These are phyloP conservation scores for Clarireedia sp. DNA, from an alignment of 2,329 filamentous ascomycete genomes.

Conservation along the genomic window DNA sequence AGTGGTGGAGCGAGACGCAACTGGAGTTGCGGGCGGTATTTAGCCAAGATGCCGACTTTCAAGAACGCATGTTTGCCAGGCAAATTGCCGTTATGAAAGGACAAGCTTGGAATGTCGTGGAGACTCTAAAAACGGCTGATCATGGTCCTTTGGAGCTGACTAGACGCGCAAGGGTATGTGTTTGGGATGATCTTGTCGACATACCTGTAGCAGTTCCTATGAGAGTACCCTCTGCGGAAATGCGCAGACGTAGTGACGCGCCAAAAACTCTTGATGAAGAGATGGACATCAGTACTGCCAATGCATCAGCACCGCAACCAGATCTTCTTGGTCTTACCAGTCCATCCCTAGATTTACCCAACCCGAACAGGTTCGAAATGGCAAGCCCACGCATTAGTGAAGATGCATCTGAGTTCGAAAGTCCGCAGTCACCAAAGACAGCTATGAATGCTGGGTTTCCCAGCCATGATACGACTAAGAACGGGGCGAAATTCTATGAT, in stretches of 20 bases:
- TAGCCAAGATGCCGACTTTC: slow-evolving; percentile 87
- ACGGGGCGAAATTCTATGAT: slow-evolving; percentile 24
- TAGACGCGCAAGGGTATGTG: slow-evolving; percentile 80
- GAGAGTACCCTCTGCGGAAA: slow-evolving; percentile 75
- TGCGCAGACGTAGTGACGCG: slow-evolving; percentile 55
- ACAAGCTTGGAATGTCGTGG: slow-evolving; percentile 98
- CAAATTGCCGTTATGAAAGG: slow-evolving; percentile 99
- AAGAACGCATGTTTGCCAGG: slow-evolving; percentile 97
- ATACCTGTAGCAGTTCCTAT: slow-evolving; percentile 91
- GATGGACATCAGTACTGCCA: slow-evolving; percentile 78
- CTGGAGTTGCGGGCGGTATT: slow-evolving; percentile 80
- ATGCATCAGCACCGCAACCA: slow-evolving; percentile 45
- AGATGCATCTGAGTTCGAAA: slow-evolving; percentile 17
- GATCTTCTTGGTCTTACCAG: slow-evolving; percentile 55
- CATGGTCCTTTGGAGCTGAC: slow-evolving; percentile 93
- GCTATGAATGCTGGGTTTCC: slow-evolving; percentile 12
- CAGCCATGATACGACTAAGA: slow-evolving; percentile 14
- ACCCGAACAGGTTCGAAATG: slow-evolving; percentile 69
- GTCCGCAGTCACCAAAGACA: slow-evolving; percentile 16
- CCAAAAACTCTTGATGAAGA: slow-evolving; percentile 58
- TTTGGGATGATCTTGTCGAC: slow-evolving; percentile 97
- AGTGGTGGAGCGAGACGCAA: slow-evolving; percentile 96
- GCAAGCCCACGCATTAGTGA: slow-evolving; percentile 33
- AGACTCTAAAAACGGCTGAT: slow-evolving; percentile 86
- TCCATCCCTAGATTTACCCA: slow-evolving; percentile 39